Conservation (phyloP, 805 yeast species). For the Grigorovia transvaalensis region DNA sequence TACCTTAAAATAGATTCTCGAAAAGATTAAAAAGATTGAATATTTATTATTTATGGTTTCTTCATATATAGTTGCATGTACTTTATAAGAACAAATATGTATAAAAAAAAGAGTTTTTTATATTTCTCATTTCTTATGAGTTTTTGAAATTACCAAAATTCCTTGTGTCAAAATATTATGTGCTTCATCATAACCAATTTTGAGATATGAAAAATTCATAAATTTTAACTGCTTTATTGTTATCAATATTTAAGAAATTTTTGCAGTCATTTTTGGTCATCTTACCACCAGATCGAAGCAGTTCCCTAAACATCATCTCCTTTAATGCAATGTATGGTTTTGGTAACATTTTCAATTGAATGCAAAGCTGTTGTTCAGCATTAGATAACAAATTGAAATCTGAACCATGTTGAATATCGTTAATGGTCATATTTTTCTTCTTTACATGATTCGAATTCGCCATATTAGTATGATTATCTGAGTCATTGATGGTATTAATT, state of each 20-base stretch:
- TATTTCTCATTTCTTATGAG: background rate
- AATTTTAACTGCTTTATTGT: slow-evolving; percentile 73
- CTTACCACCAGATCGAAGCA: slow-evolving; percentile 73
- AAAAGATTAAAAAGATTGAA: background rate
- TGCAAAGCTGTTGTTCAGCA: slow-evolving; percentile 83
- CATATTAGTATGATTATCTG: slow-evolving; percentile 17
- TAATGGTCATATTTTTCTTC: slow-evolving; percentile 38
- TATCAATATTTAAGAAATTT: slow-evolving; percentile 75
- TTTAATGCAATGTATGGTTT: slow-evolving; percentile 91
- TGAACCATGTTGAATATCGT: slow-evolving; percentile 66
- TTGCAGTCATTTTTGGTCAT: slow-evolving; percentile 79
- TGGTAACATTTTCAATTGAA: slow-evolving; percentile 75
- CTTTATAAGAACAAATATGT: background rate
- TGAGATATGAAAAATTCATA: slow-evolving; percentile 90
- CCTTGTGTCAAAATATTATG: too few species aligned
- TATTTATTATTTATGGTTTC: background rate
- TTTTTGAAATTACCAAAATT: too few species aligned
- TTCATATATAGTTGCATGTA: background rate
- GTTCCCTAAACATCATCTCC: slow-evolving; percentile 78
- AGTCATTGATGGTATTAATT: slow-evolving; percentile 13
- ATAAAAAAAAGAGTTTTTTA: background rate
- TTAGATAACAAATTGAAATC: slow-evolving; percentile 74
- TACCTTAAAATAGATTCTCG: background rate
- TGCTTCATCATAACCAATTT: slow-evolving; percentile 62
- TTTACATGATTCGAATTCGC: slow-evolving; percentile 21